phyloP scores from a whole-genome alignment of 2,329 filamentous ascomycete genomes.

The Acrocalymma vagum region DNA sequence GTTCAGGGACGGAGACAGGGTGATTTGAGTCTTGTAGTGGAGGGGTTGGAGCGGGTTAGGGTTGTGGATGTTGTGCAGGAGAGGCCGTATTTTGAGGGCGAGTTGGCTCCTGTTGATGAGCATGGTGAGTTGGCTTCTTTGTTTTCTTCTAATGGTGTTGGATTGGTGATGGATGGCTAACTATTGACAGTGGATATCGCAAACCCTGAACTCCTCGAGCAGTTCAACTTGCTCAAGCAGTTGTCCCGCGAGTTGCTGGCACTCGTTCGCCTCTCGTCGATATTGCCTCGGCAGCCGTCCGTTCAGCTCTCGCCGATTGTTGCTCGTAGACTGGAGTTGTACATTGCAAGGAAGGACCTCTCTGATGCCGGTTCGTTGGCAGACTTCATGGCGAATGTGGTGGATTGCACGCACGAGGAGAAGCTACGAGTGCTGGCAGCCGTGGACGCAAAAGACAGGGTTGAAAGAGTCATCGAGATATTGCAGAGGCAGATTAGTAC shows the following conservation, averaged over 20 bases:
- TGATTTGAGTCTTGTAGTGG: conserved; percentile 83
- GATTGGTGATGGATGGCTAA: conserved; percentile 12
- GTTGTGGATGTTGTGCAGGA: conserved; percentile 80
- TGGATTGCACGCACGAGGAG: conserved; percentile 88
- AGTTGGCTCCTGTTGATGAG: conserved; percentile 76
- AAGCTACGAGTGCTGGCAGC: conserved; percentile 88
- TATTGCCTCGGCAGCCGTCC: conserved; percentile 75
- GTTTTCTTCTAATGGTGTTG: background rate
- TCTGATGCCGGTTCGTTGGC: conserved; percentile 85
- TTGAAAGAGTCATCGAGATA: conserved; percentile 84
- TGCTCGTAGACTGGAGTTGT: conserved; percentile 84
- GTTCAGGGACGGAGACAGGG: conserved; percentile 57
- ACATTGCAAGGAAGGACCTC: conserved; percentile 83
- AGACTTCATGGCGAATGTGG: conserved; percentile 95
- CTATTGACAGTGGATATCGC: conserved; percentile 36
- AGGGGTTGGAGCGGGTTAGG: conserved; percentile 80
- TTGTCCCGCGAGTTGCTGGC: conserved; percentile 87
- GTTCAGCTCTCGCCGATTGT: conserved; percentile 81
- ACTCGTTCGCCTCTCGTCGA: conserved; percentile 81
- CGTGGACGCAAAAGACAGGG: conserved; percentile 77
- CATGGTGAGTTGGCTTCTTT: conserved; percentile 59
- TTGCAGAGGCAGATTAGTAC: conserved; percentile 81
- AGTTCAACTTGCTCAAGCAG: conserved; percentile 83
- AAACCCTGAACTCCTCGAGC: conserved; percentile 66
- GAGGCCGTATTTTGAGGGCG: conserved; percentile 85